Evolutionary conservation across 2,329 filamentous ascomycete species (phyloP).

Genomic region (Fusarium sp.): DNA sequence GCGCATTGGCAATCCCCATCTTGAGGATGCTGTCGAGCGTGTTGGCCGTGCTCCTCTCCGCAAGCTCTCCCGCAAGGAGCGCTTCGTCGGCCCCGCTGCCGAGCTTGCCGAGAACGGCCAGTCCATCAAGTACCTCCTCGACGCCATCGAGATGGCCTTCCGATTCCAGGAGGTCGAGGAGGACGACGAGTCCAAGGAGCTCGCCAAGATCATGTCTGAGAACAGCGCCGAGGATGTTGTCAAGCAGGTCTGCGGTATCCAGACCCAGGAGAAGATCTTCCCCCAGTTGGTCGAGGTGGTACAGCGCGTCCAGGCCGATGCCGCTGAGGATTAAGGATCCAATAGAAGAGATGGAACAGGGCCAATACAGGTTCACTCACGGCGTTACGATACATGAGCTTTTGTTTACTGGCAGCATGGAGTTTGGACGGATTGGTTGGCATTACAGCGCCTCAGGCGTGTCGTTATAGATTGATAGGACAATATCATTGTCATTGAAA

Average conservation of each 20-base stretch:
- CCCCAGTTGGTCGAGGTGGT: constrained; percentile 83
- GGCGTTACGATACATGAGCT: constrained; percentile 47
- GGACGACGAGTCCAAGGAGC: constrained; percentile 89
- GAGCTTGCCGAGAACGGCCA: constrained; percentile 88
- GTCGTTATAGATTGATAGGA: constrained; percentile 39
- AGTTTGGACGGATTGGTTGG: constrained; percentile 43
- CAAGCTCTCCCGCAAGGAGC: constrained; percentile 95
- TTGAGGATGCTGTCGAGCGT: constrained; percentile 94
- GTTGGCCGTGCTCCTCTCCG: constrained; percentile 95
- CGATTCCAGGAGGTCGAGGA: constrained; percentile 95
- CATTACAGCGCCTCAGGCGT: constrained; percentile 19
- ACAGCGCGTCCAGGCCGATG: constrained; percentile 83
- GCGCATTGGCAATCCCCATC: constrained; percentile 92
- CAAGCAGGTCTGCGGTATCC: constrained; percentile 85
- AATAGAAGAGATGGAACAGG: constrained; percentile 31
- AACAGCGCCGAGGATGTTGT: constrained; percentile 83
- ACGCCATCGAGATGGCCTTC: constrained; percentile 91
- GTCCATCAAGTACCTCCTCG: constrained; percentile 81
- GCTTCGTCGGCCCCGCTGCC: constrained; percentile 92
- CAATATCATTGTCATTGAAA: constrained; percentile 28
- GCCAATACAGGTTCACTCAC: constrained; percentile 27
- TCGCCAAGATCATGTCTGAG: constrained; percentile 88
- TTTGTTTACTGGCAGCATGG: constrained; percentile 45
- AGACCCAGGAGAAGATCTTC: constrained; percentile 83
- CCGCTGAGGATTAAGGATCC: constrained; percentile 60